Evolutionary conservation across 495 filamentous ascomycete species (phyloP).

Genomic region (Neurospora terricola): DNA sequence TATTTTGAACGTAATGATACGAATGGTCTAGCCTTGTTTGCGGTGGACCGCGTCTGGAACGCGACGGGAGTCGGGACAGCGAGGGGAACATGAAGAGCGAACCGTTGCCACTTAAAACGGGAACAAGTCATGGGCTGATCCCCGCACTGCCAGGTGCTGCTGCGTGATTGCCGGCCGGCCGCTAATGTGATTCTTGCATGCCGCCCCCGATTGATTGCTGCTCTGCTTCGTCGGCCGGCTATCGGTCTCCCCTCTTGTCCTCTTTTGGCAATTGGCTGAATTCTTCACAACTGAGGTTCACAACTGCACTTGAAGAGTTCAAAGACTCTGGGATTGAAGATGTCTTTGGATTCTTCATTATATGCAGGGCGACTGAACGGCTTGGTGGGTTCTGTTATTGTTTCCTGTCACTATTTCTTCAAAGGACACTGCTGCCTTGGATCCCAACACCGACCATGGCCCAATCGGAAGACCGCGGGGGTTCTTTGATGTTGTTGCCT

Average conservation of each 20-base stretch:
- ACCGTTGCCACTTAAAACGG: neutral
- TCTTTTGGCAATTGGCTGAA: neutral
- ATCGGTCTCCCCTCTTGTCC: neutral
- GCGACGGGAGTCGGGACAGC: neutral
- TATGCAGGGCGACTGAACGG: neutral
- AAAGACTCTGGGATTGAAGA: neutral
- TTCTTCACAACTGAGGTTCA: neutral
- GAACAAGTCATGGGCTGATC: neutral
- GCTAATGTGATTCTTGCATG: neutral
- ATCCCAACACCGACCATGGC: neutral
- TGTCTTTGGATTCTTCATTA: neutral
- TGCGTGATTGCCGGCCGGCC: neutral
- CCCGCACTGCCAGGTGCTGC: neutral
- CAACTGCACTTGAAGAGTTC: neutral
- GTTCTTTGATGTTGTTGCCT: neutral
- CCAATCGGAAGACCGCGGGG: neutral
- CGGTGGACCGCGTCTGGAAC: neutral
- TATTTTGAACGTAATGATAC: neutral
- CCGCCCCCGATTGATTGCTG: neutral
- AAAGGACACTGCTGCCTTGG: neutral
- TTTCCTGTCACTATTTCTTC: neutral
- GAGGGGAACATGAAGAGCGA: neutral
- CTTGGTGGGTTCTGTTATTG: neutral
- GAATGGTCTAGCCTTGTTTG: neutral
- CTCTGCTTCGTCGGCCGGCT: neutral